Evolutionary conservation across 495 filamentous ascomycete genomes (phyloP), one percentile per base, ranked within the genome.

Genomic region (Xylaria palmicola): DNA sequence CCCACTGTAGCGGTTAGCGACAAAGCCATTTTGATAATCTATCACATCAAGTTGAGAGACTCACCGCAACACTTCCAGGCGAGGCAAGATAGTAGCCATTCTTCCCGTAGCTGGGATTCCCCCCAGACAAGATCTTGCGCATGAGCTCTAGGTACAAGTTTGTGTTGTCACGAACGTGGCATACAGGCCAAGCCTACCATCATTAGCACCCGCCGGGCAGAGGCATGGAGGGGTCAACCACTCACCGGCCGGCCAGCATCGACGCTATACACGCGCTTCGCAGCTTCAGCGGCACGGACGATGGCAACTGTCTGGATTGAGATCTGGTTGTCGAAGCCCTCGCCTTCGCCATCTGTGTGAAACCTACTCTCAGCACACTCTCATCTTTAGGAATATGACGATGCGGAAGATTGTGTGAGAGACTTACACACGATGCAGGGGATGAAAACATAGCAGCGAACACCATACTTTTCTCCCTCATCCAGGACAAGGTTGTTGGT

Each of bases 41-140:
- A 6, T 4, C 43, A 24, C 20, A 50, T 13, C 12, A 12, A n/a
- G 2, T 39, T n/a, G n/a, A n/a, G 34, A 50, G 26, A 59, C 64
- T 62, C 53, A 69, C 67, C 1, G 70, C 62, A 13, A 84, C 66
- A 9, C 59, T 72, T 8, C 81, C 81, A 5, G 77, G 67, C 1
- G 79, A 58, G 12, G 77, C 80, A n/a, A 84, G 74, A 60, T 77
- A 84, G 57, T 79, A 84, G 0, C 81, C 80, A 12, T 73, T 69
- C 63, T 74, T 75, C 0, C 78, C 78, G 30, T 76, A 47, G 1
- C 68, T 69, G 1, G 72, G 70, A 6, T 79, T 66, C 13, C 66
- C 56, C 0, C 70, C 75, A 2, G 52, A 43, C 17, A 84, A 65
- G n/a, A 83, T 81, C 17, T 61, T 68, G 2, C 71, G 71, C 22